These are phyloP conservation scores for Megacollybia marginata DNA, from an alignment of 768 basidiomycete genomes.

Conservation along the genomic window DNA sequence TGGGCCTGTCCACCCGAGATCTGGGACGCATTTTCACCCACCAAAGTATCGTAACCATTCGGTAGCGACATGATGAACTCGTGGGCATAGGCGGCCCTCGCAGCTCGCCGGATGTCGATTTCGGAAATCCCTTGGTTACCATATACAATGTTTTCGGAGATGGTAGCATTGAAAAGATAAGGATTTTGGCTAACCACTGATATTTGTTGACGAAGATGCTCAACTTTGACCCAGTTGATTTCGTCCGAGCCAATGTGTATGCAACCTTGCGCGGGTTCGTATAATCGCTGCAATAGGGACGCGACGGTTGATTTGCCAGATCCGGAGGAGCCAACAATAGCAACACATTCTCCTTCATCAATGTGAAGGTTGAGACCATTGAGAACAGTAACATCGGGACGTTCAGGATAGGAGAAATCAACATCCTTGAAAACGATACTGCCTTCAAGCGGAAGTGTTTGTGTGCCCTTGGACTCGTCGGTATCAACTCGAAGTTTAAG, in stretches of 20 bases:
- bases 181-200: constrained; percentile 86
- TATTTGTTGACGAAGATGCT: constrained; percentile 78
- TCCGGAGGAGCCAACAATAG: constrained; percentile 90
- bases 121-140: constrained; percentile 44
- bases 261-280: constrained; percentile 64
- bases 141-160: constrained; percentile 88
- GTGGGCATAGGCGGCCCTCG: constrained; percentile 74
- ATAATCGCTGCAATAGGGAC: constrained; percentile 79
- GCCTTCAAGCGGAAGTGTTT: constrained; percentile 61
- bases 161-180: constrained; percentile 81
- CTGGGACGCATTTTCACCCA: constrained; percentile 89
- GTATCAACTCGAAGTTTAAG: constrained; percentile 53
- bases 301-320: constrained; percentile 92
- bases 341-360: constrained; percentile 75
- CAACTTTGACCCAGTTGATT: constrained; percentile 53
- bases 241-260: constrained; percentile 52
- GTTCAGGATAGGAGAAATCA: constrained; percentile 78
- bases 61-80: constrained; percentile 78
- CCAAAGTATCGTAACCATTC: constrained; percentile 76
- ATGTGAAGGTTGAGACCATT: constrained; percentile 60
- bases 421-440: constrained; percentile 67
- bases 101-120: constrained; percentile 60
- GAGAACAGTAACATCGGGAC: constrained; percentile 67
- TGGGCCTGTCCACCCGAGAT: constrained; percentile 96
- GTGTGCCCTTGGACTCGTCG: constrained; percentile 64